These are phyloP conservation scores for Sarcomyxa edulis DNA, from an alignment of 768 basidiomycete genomes.

Conservation along the genomic window DNA sequence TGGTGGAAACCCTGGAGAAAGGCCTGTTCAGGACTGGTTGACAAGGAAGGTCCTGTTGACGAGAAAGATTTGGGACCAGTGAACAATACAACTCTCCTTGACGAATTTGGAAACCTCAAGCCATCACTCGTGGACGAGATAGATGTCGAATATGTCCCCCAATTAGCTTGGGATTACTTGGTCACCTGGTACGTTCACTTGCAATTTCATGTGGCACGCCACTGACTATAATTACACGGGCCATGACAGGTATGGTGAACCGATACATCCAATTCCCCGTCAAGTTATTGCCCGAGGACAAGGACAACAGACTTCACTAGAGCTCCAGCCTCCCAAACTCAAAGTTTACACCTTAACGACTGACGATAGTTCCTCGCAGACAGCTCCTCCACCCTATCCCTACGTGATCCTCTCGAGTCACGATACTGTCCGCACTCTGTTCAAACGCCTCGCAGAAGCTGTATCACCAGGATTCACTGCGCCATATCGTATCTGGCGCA, in stretches of 20 bases:
- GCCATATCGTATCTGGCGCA: slow-evolving; percentile 62
- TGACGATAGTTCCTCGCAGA: slow-evolving; percentile 15
- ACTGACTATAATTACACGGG: slow-evolving; percentile 5
- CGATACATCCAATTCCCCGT: slow-evolving; percentile 53
- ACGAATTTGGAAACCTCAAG: slow-evolving; percentile 43
- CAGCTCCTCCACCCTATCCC: slow-evolving; percentile 22
- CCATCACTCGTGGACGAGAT: slow-evolving; percentile 48
- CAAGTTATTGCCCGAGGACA: slow-evolving; percentile 60
- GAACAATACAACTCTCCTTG: slow-evolving; percentile 65
- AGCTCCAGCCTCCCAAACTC: slow-evolving; percentile 67
- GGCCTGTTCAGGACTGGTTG: slow-evolving; percentile 62
- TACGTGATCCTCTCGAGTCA: slow-evolving; percentile 46
- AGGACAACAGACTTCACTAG: slow-evolving; percentile 47
- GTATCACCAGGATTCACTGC: slow-evolving; percentile 23
- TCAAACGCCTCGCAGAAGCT: slow-evolving; percentile 32
- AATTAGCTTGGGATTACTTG: slow-evolving; percentile 65
- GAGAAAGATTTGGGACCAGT: slow-evolving; percentile 69
- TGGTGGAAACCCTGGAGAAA: slow-evolving; percentile 79
- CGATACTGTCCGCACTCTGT: slow-evolving; percentile 41
- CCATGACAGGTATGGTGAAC: slow-evolving; percentile 62
- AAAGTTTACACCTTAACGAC: slow-evolving; percentile 46
- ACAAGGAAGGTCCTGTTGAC: slow-evolving; percentile 60
- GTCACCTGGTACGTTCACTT: slow-evolving; percentile 54
- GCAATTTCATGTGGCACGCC: too few species aligned
- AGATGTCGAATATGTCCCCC: slow-evolving; percentile 74